Base-by-base conservation (phyloP, 768 basidiomycete genomes). In the Tricholoma sp. region DNA sequence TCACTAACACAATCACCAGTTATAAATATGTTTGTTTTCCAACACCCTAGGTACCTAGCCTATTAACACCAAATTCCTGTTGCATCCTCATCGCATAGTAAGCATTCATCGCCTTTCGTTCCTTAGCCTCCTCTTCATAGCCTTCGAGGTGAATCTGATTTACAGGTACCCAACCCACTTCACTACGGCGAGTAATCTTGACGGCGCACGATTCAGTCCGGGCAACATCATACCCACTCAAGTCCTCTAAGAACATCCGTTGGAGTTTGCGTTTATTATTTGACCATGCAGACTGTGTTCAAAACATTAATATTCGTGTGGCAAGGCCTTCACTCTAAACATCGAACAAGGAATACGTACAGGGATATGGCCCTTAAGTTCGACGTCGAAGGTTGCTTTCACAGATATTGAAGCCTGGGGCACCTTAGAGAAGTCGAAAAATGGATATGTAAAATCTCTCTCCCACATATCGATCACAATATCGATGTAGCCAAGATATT, bases 381-480 rank as follows among this genome's bases (percentile, higher is more conserved):
- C 18, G 45, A 49, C 54, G 32, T 32, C 11, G 45, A 55, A 55
- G 31, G 34, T 32, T 5, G 32, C 29, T 18, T 35, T 14, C 29
- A 55, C 54, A n/a, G 14, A 7, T 31, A 55, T 52, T 29, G 46
- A 32, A 31, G 49, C 55, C 3, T 49, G n/a, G n/a, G 45, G 54
- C 18, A 55, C 54, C 14, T 31, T 34, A 10, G 54, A 55, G 43
- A 55, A 55, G 34, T 55, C 54, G 27, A 55, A 49, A 19, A 55
- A 29, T 1, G 46, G 46, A 18, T 37, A 3, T 34, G 41, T 35
- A 32, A 55, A 55, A 18, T 46, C 21, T 35, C 18, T 55, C 2
- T 32, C 3, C 27, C 6, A 34, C 22, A 43, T 22, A 49, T 34
- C 43, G 31, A 55, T 55, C 24, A 11, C 54, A 34, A 55, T 46